A percentile compares a stretch with the other conserved stretches of the same genome.
Evolutionary conservation across 768 basidiomycete species (phyloP).

Genomic region (Collybiopsis confluens): DNA sequence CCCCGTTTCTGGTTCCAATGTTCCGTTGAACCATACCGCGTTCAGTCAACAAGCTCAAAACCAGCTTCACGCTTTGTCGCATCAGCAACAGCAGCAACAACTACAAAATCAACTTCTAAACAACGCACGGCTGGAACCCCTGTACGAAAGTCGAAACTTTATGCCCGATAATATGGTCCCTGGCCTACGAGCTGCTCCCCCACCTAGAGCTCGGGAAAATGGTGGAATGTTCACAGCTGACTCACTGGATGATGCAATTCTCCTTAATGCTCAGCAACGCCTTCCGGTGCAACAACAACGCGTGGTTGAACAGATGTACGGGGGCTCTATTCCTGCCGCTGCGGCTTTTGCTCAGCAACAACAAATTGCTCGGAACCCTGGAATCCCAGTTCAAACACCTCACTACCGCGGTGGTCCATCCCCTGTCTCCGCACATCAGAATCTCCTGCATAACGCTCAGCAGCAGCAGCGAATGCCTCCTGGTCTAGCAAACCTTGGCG

Average conservation of each 20-base stretch:
- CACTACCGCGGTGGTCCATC: conserved; percentile 72
- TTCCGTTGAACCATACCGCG: conserved; percentile 21
- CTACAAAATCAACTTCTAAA: conserved; percentile 28
- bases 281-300: conserved; percentile 42
- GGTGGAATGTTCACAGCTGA: conserved; percentile 51
- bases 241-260: conserved; percentile 54
- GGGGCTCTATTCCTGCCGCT: conserved; percentile 37
- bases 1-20: conserved; percentile 19
- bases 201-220: conserved; percentile 57
- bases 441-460: conserved; percentile 36
- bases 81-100: conserved; percentile 33
- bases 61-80: conserved; percentile 32
- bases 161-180: conserved; percentile 85
- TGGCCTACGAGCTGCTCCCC: conserved; percentile 65
- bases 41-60: conserved; percentile 33
- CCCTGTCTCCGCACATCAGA: conserved; percentile 47
- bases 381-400: conserved; percentile 52
- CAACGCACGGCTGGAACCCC: conserved; percentile 48
- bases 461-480: conserved; percentile 73
- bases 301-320: conserved; percentile 53
- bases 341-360: conserved; percentile 54
- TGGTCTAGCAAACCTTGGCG: conserved; percentile 78
- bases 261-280: conserved; percentile 57
- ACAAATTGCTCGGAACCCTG: conserved; percentile 42
- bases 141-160: conserved; percentile 75